A percentile compares a stretch with the other conserved stretches of the same genome.
Evolutionary conservation across 192 early-diverging fungal genomes (phyloP).

Genomic region (Obelidium mucronatum): DNA sequence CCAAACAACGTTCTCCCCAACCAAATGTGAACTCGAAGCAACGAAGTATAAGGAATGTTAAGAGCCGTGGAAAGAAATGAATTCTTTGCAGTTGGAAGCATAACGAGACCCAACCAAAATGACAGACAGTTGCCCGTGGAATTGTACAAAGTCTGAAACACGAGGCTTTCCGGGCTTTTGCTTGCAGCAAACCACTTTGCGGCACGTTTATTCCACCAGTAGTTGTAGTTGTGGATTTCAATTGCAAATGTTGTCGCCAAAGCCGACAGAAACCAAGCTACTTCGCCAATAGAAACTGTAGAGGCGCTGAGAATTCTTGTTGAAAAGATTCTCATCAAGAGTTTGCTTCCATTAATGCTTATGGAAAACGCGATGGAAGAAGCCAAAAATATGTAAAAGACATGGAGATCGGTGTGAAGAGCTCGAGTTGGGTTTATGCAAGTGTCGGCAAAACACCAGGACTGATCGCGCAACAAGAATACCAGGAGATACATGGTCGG

Average conservation of each 20-base stretch:
- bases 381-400: neutral
- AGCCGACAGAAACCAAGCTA: neutral
- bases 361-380: too few species aligned
- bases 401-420: neutral
- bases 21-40: slow-evolving; percentile 39
- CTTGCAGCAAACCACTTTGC: slow-evolving; percentile 2
- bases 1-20: slow-evolving; percentile 36
- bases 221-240: neutral
- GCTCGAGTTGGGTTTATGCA: neutral
- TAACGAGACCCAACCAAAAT: slow-evolving; percentile 28
- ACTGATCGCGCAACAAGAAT: neutral
- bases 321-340: neutral
- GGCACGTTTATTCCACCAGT: slow-evolving; percentile 6
- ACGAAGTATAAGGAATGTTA: slow-evolving; percentile 21
- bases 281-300: neutral
- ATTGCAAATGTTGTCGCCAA: too few species aligned
- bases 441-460: slow-evolving; percentile 7
- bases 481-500: neutral
- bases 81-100: slow-evolving; percentile 35
- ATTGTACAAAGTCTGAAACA: neutral
- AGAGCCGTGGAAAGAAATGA: slow-evolving; percentile 17
- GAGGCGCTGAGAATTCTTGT: neutral
- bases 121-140: slow-evolving; percentile 20
- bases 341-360: too few species aligned
- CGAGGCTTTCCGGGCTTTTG: neutral